Evolutionary conservation across 1,139 yeast species (phyloP), one percentile per base, ranked within the genome.

Genomic region (Waltiozyma sp.): DNA sequence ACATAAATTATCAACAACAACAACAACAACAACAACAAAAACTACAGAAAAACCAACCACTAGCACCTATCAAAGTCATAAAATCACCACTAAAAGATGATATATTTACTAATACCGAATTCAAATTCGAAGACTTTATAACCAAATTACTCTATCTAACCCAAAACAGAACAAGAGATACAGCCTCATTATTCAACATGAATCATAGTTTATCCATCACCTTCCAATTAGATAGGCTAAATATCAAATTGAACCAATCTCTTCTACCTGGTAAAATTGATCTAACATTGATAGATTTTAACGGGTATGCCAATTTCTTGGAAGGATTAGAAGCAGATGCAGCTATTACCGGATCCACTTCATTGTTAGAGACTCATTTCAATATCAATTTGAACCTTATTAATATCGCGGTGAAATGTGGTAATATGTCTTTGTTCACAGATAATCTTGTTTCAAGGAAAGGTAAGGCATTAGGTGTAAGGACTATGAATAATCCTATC

Each of bases 211-310:
- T 26, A 40, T 19, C 26, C 37, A 9, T 26, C 44, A 2, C 15
- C 33, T 14, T 47, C 39, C 33, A 40, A 40, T n/a, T 35, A 39
- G 24, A 26, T 41, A 21, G 39, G 23, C 26, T 19, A 24, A 5
- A 28, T 36, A 4, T 41, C 47, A n/a, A 40, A 36, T 23, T 26
- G n/a, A 13, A 26, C 28, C 4, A 26, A 11, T 40, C 41, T 9
- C 41, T 38, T 14, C 43, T 40, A 34, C 33, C 37, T 19, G 45
- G 50, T 1, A 51, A 47, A 16, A 43, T 47, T 26, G 54, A 50
- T 6, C 37, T 43, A 7, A 43, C 49, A 35, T 41, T 43, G 31
- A 44, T 42, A 15, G 38, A 44, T 19, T 38, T 40, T 8, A 39
- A 38, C 2, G 28, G 43, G 13, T 26, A 26, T 4, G 33, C 41